These are phyloP conservation scores for Baorangia bicolor DNA, from an alignment of 768 basidiomycete species.

Conservation along the genomic window DNA sequence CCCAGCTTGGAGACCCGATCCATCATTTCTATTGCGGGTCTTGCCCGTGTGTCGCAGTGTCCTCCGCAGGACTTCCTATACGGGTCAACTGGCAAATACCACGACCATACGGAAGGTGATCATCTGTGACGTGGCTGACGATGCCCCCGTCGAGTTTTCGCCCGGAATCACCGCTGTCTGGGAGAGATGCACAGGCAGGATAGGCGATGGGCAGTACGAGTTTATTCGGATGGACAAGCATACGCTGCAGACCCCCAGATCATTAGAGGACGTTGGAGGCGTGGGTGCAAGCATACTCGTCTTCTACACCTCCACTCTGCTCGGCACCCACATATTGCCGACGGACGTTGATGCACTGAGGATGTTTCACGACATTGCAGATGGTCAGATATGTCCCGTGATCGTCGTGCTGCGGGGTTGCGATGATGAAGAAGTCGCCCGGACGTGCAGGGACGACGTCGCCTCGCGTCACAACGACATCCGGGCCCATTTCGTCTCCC, in stretches of 20 bases:
- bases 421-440: neutral
- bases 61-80: neutral
- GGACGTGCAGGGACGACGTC: neutral
- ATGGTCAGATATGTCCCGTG: neutral
- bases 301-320: neutral
- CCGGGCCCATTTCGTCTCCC: neutral
- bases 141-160: no score
- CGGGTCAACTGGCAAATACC: neutral
- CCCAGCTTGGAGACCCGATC: neutral
- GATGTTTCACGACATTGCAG: neutral
- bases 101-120: neutral
- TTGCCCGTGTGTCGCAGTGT: neutral
- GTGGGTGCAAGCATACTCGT: neutral
- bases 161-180: no score
- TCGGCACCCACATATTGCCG: no score
- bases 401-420: neutral
- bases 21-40: neutral
- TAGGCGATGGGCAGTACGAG: neutral
- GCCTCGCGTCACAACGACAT: neutral
- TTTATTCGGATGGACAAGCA: neutral
- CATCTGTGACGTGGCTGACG: neutral
- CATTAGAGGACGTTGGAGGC: neutral
- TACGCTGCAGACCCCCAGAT: neutral
- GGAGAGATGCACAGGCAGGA: neutral
- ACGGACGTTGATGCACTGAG: neutral